These are phyloP conservation scores for Boeremia exigua DNA, from an alignment of 2,329 filamentous ascomycete species.

Conservation along the genomic window DNA sequence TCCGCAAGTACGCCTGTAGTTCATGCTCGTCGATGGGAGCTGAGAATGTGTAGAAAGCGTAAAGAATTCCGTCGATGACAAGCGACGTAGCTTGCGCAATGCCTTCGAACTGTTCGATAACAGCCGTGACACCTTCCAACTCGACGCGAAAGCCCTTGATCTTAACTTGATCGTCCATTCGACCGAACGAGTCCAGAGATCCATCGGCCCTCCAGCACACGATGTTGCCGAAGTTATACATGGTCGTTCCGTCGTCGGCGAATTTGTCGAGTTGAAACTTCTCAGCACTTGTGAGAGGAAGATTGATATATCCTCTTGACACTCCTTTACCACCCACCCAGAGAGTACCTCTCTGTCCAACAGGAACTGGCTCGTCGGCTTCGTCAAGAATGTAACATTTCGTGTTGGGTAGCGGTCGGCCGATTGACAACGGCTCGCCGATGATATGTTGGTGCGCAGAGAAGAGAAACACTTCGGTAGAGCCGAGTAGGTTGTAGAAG, in stretches of 20 bases:
- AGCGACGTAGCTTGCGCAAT: conserved; percentile 58
- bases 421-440: conserved; percentile 59
- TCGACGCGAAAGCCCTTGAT: conserved; percentile 68
- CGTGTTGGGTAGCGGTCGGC: conserved; percentile 63
- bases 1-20: conserved; percentile 51
- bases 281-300: conserved; percentile 58
- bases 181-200: conserved; percentile 61
- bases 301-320: conserved; percentile 62
- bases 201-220: conserved; percentile 62
- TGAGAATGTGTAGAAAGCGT: conserved; percentile 58
- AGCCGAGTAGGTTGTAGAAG: conserved; percentile 62
- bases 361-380: conserved; percentile 51
- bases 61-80: conserved; percentile 56
- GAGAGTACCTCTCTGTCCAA: conserved; percentile 60
- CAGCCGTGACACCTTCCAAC: conserved; percentile 61
- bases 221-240: conserved; percentile 68
- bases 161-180: conserved; percentile 67
- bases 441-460: conserved; percentile 60
- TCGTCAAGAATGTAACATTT: conserved; percentile 62
- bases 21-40: conserved; percentile 33
- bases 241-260: conserved; percentile 56
- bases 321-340: conserved; percentile 65
- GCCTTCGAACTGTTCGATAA: conserved; percentile 50
- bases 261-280: conserved; percentile 62
- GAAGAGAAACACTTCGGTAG: conserved; percentile 66